Base-by-base conservation (phyloP, 495 filamentous ascomycete genomes). In the Podospora pseudoanserina region DNA sequence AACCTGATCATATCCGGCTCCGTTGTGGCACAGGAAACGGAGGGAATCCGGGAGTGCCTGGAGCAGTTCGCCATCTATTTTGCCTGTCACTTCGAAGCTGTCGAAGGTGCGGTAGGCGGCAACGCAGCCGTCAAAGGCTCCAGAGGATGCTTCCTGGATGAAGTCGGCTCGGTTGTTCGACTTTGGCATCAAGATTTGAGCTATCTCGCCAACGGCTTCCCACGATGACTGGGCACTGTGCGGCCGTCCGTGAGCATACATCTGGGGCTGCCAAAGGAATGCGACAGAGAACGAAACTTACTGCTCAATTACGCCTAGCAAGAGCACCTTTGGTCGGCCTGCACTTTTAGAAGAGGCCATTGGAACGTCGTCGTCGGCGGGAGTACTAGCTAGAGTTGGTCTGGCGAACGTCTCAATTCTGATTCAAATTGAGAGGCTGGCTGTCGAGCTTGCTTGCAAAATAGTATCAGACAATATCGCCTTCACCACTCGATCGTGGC, bases 1-100 rank as follows among this genome's bases (percentile, higher is more conserved):
- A 65, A 95, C 81, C 78, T 92, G 89, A 77, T 95, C 92, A 78
- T 94, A 95, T 23, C 92, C 92, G 53, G 92, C 90, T 44, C 92
- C 93, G 73, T 92, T 94, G 76, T 97, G 93, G 74, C 87, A 90
- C 70, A 97, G 85, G 77, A 91, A 97, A 69, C 86, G 89, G 54
- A 96, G 75, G 3, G 86, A 89, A 34, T 77, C 72, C 1, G 93
- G 93, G 2, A 94, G 77, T 13, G 79, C 82, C 16, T 79, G 77
- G n/a, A 92, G 78, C 27, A 94, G 77, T 74, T 92, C 90, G 56
- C 80, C 82, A 68, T 93, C 86, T 20, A 93, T 74, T 3, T 81
- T 75, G 0, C 94, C 94, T 0, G 94, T 96, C 67, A 90, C 79
- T 0, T 68, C 60, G 23, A 86, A 80, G 58, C 89, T 93, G 39